Base-by-base conservation (phyloP, 345 rosid species). In the Hirschfeldia incana region DNA sequence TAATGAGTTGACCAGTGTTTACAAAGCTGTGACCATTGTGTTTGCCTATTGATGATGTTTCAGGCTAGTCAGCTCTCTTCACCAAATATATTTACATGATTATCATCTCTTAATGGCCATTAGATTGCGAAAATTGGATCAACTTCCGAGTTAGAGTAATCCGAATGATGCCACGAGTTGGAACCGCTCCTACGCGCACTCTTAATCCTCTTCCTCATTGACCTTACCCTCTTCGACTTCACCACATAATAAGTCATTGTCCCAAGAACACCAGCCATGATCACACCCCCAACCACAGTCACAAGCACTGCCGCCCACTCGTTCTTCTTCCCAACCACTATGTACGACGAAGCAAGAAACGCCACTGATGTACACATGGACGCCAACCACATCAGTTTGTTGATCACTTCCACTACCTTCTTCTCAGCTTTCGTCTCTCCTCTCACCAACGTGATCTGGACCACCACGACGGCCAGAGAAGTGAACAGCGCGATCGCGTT, bases 361-460 rank as follows among this genome's bases (percentile, higher is more conserved):
- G 97, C 98, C 59, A 95, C 98, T 0, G 98, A 95, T 44, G 98
- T 95, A 84, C 99, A 93, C 71, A 92, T 91, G 0, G 98, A 91
- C 8, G 98, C 98, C 83, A 95, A 72, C 99, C 99, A 95, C 97
- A 95, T 95, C 75, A 93, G 76, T 81, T 95, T 95, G 87, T 93
- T 91, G 67, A 90, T 93, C 79, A 95, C 91, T 85, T 32, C 97
- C 63, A 90, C 97, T 4, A 92, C 99, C 33, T 84, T 84, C 83
- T 78, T 92, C 90, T 95, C 99, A 2, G 98, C 97, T 85, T 91
- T 93, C 9, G 98, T 95, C 87, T 95, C 99, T 26, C 98, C 99
- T 80, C 94, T 85, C 62, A 93, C 97, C 82, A 92, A 73, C 3
- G 99, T 93, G 78, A 95, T 93, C 85, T 95, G 99, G 71, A 95